These are phyloP conservation scores for Coniferiporia weirii DNA, from an alignment of 1,284 basidiomycete genomes.

Conservation along the genomic window DNA sequence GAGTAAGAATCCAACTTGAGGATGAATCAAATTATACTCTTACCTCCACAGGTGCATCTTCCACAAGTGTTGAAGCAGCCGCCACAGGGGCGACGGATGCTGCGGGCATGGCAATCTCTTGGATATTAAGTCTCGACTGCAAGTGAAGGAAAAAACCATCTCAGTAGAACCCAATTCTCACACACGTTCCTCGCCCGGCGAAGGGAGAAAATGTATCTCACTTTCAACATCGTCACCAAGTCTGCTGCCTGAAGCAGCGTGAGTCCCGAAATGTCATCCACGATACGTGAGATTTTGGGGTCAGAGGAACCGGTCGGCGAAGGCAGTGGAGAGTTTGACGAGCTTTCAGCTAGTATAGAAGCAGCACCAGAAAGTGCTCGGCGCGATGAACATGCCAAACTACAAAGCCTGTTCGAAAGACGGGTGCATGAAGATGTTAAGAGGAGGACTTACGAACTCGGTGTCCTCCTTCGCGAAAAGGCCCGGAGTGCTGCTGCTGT, in stretches of 20 bases:
- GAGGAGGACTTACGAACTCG: slow-evolving; percentile 1
- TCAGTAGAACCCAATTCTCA: not conserved
- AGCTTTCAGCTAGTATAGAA: slow-evolving; percentile 35
- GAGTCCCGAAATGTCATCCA: slow-evolving; percentile 89
- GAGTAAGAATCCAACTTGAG: not conserved
- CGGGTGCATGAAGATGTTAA: not conserved
- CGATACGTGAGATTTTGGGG: slow-evolving; percentile 78
- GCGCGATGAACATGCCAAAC: not conserved
- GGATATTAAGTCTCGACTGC: slow-evolving; percentile 91
- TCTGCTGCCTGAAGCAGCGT: slow-evolving; percentile 97
- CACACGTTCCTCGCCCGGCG: not conserved
- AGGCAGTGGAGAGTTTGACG: slow-evolving; percentile 40
- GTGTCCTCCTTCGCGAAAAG: slow-evolving; percentile 8
- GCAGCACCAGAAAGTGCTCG: slow-evolving; percentile 36
- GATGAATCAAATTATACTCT: slow-evolving; percentile 23
- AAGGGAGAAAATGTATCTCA: slow-evolving; percentile 29
- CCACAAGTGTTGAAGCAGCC: slow-evolving; percentile 48
- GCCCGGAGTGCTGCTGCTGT: slow-evolving; percentile 9
- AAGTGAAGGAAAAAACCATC: not conserved
- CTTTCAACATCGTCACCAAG: slow-evolving; percentile 89
- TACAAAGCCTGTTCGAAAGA: not conserved
- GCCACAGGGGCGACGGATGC: slow-evolving; percentile 61
- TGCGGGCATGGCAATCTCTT: slow-evolving; percentile 93
- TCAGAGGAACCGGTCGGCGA: slow-evolving; percentile 39
- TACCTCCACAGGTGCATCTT: slow-evolving; percentile 65